These are phyloP conservation scores for Mortierella sp. DNA, from an alignment of 371 early-diverging fungal genomes.

Conservation along the genomic window DNA sequence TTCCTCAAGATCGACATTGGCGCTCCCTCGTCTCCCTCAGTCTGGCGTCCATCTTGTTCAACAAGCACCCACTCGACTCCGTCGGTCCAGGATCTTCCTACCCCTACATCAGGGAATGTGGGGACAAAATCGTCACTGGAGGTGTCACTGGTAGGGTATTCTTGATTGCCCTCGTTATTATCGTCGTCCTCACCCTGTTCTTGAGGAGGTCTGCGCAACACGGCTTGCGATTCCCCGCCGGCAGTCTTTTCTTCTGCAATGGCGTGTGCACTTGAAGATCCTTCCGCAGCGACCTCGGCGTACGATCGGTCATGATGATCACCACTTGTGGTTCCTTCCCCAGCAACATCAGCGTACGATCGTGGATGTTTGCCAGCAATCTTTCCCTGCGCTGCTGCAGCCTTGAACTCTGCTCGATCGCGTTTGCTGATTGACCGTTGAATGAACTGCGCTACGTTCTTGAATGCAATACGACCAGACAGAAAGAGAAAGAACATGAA, in stretches of 20 bases:
- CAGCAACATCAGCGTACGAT: too few species aligned
- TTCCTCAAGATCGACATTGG: conserved; percentile 17
- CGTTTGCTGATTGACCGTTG: conserved; percentile 22
- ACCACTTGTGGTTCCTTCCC: too few species aligned
- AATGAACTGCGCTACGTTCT: conserved; percentile 39
- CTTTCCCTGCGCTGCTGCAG: neutral
- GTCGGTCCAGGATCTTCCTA: conserved; percentile 1
- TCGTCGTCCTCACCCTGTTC: too few species aligned
- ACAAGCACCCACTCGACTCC: conserved; percentile 37
- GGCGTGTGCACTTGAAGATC: too few species aligned
- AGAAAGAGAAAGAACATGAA: conserved; percentile 11
- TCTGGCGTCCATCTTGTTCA: conserved; percentile 13
- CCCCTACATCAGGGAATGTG: neutral
- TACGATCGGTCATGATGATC: too few species aligned
- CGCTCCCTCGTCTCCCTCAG: conserved; percentile 24
- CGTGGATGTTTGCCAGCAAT: neutral
- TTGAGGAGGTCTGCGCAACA: conserved; percentile 5
- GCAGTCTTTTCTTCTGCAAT: too few species aligned
- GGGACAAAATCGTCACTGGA: too few species aligned
- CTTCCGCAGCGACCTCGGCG: too few species aligned
- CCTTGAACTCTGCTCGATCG: neutral
- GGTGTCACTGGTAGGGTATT: too few species aligned
- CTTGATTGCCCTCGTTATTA: too few species aligned
- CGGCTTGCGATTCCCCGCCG: neutral
- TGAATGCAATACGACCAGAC: conserved; percentile 15